A percentile compares a stretch with the other conserved stretches of the same genome.
These are phyloP conservation scores for Antrodiella citrinella DNA, from an alignment of 768 basidiomycete species.

Conservation along the genomic window DNA sequence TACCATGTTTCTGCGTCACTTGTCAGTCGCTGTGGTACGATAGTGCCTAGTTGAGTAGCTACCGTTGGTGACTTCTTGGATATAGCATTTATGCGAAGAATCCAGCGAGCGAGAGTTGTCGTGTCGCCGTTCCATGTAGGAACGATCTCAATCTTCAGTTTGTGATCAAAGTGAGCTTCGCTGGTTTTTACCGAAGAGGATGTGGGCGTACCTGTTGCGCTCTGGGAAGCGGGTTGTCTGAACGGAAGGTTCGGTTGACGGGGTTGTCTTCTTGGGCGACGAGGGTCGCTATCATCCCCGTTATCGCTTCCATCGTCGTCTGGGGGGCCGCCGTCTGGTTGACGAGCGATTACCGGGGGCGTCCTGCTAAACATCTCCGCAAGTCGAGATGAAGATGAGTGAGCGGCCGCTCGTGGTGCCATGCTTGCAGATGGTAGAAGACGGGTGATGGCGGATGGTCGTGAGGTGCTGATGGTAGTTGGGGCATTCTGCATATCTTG, in stretches of 20 bases:
- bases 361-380: no score
- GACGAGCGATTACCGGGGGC: background rate
- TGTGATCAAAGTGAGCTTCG: background rate
- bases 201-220: no score
- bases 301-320: no score
- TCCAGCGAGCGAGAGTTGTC: background rate
- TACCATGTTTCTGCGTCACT: background rate
- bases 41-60: background rate
- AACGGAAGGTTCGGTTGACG: background rate
- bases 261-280: background rate
- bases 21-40: background rate
- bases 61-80: background rate
- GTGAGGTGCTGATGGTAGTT: background rate
- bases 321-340: background rate
- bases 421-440: background rate
- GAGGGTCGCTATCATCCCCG: background rate
- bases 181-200: no score
- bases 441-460: background rate
- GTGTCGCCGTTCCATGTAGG: background rate
- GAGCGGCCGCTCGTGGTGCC: background rate
- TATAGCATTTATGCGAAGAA: background rate
- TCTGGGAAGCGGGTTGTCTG: background rate
- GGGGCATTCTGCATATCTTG: no score
- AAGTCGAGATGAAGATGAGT: no score
- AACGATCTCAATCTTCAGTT: background rate